Base-by-base conservation (phyloP, 805 yeast species). In the Metschnikowia matae region DNA sequence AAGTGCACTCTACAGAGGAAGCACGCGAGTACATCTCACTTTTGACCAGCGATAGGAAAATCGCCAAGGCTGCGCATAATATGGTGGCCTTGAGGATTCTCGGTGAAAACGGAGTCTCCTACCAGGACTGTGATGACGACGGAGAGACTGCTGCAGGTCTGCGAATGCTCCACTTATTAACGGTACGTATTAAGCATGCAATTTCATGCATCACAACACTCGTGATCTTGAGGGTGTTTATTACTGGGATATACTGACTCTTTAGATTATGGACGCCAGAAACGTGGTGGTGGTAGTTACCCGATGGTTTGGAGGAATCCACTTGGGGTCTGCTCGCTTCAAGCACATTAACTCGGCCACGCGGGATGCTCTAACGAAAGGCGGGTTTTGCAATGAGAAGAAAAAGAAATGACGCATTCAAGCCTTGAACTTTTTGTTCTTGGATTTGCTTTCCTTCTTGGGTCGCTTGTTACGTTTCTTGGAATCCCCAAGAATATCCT, bases 111-210 rank as follows among this genome's bases (percentile, higher is more conserved):
- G 88, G 84, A 0, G 78, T 82, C 0, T 74, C 78, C 35, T 78
- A 75, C 44, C 94, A 88, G 59, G 97, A 94, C 59, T 90, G 88
- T 59, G 97, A 94, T 62, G 98, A 94, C 65, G 99, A 92, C 63
- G 99, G 99, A 2, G 99, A 94, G 63, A 78, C 95, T 0, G 98
- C 98, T 0, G 96, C 98, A 0, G 99, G 99, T 8, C 82, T 91
- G 4, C 72, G 97, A 51, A 70, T 91, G 75, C 67, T 90, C 46
- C 96, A 89, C 70, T 67, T 91, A 44, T 68, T 91, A 56, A 81
- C 87, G 35, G 79, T 82, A 56, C 46, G 79, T 69, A 49, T 51
- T 26, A 26, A 11, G 29, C 29, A 26, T 26, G 29, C 11, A 26
- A 4, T 26, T 26, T 26, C 11, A 26, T 26, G 29, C 29, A 18